Evolutionary conservation across 2,329 filamentous ascomycete species (phyloP).

Genomic region (Celoporthe dispersa): DNA sequence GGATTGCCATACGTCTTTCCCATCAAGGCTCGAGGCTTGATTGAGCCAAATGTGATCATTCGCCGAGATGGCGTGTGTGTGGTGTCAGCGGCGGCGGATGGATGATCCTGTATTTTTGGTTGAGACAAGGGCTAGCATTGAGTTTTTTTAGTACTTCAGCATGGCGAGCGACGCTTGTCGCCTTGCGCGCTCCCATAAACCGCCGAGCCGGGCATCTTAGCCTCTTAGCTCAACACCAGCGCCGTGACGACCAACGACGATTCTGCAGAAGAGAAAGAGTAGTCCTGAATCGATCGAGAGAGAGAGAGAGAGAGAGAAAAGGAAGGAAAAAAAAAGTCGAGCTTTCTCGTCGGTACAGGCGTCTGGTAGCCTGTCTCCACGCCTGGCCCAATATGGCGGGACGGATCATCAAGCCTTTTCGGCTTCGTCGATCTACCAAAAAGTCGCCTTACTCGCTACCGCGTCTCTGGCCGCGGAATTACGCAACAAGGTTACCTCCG

Average conservation of each 20-base stretch:
- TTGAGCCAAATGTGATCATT: background rate
- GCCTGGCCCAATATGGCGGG: conserved; percentile 14
- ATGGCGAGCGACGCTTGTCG: conserved; percentile 9
- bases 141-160: background rate
- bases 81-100: background rate
- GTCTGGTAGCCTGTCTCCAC: conserved; percentile 1
- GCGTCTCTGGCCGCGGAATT: background rate
- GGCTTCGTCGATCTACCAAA: conserved; percentile 6
- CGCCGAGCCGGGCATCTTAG: background rate
- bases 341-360: background rate
- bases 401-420: conserved; percentile 20
- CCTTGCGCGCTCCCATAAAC: background rate
- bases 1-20: background rate
- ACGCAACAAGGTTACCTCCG: background rate
- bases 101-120: conserved; percentile 1
- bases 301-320: background rate
- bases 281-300: background rate
- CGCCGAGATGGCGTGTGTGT: conserved; percentile 1
- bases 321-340: background rate
- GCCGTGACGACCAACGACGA: background rate
- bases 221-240: conserved; percentile 1
- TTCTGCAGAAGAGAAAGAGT: background rate
- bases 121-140: background rate
- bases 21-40: background rate
- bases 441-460: conserved; percentile 9